Conservation (phyloP, 129 eudicot genomes). For the Calendula officinalis region DNA sequence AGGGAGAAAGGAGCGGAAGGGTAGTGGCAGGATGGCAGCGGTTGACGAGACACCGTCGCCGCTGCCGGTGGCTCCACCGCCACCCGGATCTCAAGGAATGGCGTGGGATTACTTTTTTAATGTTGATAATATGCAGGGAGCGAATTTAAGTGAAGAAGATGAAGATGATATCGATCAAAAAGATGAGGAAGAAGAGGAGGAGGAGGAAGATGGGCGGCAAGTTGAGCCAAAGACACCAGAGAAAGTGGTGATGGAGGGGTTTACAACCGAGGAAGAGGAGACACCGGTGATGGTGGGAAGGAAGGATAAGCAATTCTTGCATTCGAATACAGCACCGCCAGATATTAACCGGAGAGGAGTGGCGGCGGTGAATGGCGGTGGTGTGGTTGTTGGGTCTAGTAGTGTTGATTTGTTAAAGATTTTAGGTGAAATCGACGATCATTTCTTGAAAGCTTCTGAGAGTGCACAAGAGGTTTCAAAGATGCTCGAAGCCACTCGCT, state of each 20-base stretch:
- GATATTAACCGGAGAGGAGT: slow-evolving; percentile 41
- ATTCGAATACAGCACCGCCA: slow-evolving; percentile 84
- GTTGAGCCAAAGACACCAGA: slow-evolving; percentile 73
- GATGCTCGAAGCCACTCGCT: slow-evolving; percentile 91
- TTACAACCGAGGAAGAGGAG: slow-evolving; percentile 65
- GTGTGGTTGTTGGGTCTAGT: slow-evolving; percentile 38
- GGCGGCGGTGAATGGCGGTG: slow-evolving; percentile 31
- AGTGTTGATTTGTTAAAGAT: slow-evolving; percentile 69
- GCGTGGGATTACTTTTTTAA: slow-evolving; percentile 85
- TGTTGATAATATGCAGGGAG: slow-evolving; percentile 46
- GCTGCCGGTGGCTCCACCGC: slow-evolving; percentile 45
- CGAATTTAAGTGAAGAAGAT: slow-evolving; percentile 44
- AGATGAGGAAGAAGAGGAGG: slow-evolving; percentile 46
- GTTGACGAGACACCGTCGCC: slow-evolving; percentile 41
- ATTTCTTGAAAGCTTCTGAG: slow-evolving; percentile 87
- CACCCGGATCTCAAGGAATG: slow-evolving; percentile 54
- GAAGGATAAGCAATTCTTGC: slow-evolving; percentile 59
- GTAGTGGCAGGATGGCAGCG: slow-evolving; percentile 28
- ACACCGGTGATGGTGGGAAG: slow-evolving; percentile 42
- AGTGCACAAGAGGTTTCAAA: slow-evolving; percentile 90
- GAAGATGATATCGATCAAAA: slow-evolving; percentile 50
- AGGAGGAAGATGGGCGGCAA: slow-evolving; percentile 31
- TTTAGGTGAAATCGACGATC: slow-evolving; percentile 80
- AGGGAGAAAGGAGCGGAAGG: slow-evolving; percentile 42
- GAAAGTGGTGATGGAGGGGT: slow-evolving; percentile 51